Evolutionary conservation across 768 basidiomycete genomes (phyloP), one percentile per base, ranked within the genome.

Genomic region (Amanita rimosa): DNA sequence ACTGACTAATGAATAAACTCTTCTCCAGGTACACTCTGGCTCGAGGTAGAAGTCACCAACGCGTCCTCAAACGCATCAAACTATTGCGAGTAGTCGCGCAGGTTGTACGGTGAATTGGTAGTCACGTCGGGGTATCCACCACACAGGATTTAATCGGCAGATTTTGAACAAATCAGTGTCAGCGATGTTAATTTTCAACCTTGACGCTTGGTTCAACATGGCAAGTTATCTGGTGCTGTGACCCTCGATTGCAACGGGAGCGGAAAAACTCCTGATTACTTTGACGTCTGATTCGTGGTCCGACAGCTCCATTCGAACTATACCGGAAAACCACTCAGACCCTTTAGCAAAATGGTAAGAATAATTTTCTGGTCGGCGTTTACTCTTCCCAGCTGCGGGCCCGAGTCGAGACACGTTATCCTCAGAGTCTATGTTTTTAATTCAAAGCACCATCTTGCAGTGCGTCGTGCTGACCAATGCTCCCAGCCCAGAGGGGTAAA

Each of bases 191-290:
- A 3, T 19, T 39, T 39, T 21, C 38, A 7, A 17, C 36, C 16
- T 42, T 13, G 19, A 8, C 14, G 21, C 41, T 24, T 24, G 22
- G 5, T 27, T 21, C 22, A 43, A 24, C 41, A 24, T 26, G 16
- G 40, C 21, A 21, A 42, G 17, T 37, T 17, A 16, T n/a, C 36
- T 31, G 31, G 13, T 31, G 31, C 16, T 37, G 27, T 31, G 29
- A 26, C 44, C 19, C 14, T 47, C 46, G 46, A 38, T 17, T n/a
- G 46, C 46, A 47, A 36, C 46, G 46, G 46, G 38, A 27, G 26
- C 46, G 46, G 46, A 19, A 46, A 38, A 24, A 9, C 4, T 8
- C 29, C 29, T 29, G 29, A 31, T 19, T 26, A 5, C 6, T 6
- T 6, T 22, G 29, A 29, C 41, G 8, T 19, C 36, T 37, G 31